Base-by-base conservation (phyloP, 2,329 filamentous ascomycete species). In the Fusarium staphyleae region DNA sequence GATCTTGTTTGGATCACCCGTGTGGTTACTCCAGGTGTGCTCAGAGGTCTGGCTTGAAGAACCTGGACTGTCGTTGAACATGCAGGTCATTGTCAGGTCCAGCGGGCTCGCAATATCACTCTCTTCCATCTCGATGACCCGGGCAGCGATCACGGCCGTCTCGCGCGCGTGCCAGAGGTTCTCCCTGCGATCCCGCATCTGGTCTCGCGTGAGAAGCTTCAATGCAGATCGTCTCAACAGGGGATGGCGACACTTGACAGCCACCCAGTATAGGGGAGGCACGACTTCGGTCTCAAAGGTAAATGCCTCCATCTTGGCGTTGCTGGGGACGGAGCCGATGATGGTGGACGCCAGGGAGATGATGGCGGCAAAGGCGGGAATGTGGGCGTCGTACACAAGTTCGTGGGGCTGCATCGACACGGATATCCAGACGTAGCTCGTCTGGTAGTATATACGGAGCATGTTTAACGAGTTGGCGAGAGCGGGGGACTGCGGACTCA, bases 241-340 rank as follows among this genome's bases (percentile, higher is more conserved):
- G 0, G 72, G 80, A 50, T 78, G 76, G 1, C 76, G 69, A 41
- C 75, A 78, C 44, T 75, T 76, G 29, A 66, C 61, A 1, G 67
- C 70, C 6, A 74, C 71, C 57, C 75, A 79, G 57, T 76, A 78
- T 1, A 80, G 58, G 1, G 76, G 73, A 0, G 75, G 72, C 19
- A 78, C 68, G 1, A 78, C 47, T 15, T 77, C 74, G 11, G 74
- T 77, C 32, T 78, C 76, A 37, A 78, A 79, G 5, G 69, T 72
- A 29, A 79, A 79, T 3, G 62, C 15, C 37, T 63, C 44, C 47
- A 60, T 41, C 41, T 51, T 52, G 22, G 54, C 14, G 24, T 48
- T 56, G 43, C 19, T 14, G 16, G 57, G 42, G 1, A 59, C 34
- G 1, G 62, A 54, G 3, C 53, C 40, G 13, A 72, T 63, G 14